phyloP scores from a whole-genome alignment of 2,329 filamentous ascomycete species.

The Scorias spongiosa region DNA sequence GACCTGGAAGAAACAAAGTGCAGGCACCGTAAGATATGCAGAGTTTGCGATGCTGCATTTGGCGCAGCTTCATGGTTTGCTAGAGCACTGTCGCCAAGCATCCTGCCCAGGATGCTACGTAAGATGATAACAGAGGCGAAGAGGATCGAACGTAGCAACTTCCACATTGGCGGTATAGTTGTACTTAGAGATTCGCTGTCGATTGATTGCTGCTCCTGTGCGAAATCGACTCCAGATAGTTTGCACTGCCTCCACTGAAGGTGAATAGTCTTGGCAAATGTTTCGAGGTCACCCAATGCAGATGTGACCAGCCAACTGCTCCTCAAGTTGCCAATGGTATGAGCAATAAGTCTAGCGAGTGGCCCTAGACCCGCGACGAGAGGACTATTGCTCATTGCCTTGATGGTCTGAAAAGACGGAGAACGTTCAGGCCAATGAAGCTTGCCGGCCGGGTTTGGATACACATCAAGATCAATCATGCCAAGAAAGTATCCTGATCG shows the following conservation, averaged over 20 bases:
- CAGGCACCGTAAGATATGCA: slow-evolving; percentile 60
- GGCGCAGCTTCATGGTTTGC: slow-evolving; percentile 45
- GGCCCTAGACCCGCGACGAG: slow-evolving; percentile 53
- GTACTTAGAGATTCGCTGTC: slow-evolving; percentile 48
- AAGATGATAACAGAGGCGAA: slow-evolving; percentile 62
- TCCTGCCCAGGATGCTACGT: slow-evolving; percentile 56
- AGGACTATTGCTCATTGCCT: slow-evolving; percentile 43
- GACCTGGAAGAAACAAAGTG: slow-evolving; percentile 69
- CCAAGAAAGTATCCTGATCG: slow-evolving; percentile 61
- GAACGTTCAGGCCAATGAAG: slow-evolving; percentile 50
- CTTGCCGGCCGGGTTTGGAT: slow-evolving; percentile 34
- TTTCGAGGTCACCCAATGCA: slow-evolving; percentile 49
- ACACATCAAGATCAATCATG: slow-evolving; percentile 52
- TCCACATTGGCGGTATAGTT: slow-evolving; percentile 57
- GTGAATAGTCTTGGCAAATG: slow-evolving; percentile 50
- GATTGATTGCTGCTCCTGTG: slow-evolving; percentile 48
- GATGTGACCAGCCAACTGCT: slow-evolving; percentile 34
- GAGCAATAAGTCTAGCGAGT: slow-evolving; percentile 48
- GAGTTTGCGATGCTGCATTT: slow-evolving; percentile 50
- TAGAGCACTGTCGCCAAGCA: slow-evolving; percentile 40
- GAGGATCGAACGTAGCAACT: slow-evolving; percentile 56
- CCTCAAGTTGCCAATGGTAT: slow-evolving; percentile 43
- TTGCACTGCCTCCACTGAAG: slow-evolving; percentile 62
- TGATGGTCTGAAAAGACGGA: slow-evolving; percentile 44
- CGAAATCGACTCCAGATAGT: slow-evolving; percentile 55